Percentiles rank a stretch among this genome's conserved stretches.
Conservation (phyloP, 306 rosid species). For the Castanopsis chinensis region DNA sequence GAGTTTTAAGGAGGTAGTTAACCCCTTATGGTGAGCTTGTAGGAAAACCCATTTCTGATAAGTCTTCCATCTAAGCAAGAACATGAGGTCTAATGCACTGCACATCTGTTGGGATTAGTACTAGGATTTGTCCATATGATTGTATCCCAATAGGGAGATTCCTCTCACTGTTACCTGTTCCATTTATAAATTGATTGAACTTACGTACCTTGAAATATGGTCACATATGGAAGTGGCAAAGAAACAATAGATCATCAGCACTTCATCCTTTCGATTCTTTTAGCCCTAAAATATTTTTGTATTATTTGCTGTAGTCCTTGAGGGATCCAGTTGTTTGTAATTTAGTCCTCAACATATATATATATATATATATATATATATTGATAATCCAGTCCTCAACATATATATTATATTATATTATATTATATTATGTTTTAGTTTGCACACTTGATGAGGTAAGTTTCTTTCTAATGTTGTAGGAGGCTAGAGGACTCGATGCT, state of each 20-base stretch:
- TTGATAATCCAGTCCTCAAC: too few relatives aligned
- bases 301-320: neutral
- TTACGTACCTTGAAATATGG: neutral
- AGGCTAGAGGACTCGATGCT: constrained; percentile 98
- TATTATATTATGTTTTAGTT: neutral
- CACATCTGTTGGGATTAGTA: neutral
- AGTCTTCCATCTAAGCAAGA: neutral
- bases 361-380: accelerated
- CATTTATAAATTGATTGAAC: neutral
- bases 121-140: neutral
- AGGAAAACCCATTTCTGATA: neutral
- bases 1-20: neutral
- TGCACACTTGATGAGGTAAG: neutral
- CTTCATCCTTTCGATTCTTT: neutral
- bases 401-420: too few relatives aligned
- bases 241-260: neutral
- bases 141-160: neutral
- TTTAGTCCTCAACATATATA: neutral
- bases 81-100: neutral
- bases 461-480: constrained; percentile 44
- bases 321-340: neutral
- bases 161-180: neutral
- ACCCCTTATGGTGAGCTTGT: neutral
- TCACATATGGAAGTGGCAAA: neutral
- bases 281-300: neutral